A percentile compares a stretch with the other conserved stretches of the same genome.
These are phyloP conservation scores for Malassezia vespertilionis DNA, from an alignment of 1,284 basidiomycete genomes.

Conservation along the genomic window DNA sequence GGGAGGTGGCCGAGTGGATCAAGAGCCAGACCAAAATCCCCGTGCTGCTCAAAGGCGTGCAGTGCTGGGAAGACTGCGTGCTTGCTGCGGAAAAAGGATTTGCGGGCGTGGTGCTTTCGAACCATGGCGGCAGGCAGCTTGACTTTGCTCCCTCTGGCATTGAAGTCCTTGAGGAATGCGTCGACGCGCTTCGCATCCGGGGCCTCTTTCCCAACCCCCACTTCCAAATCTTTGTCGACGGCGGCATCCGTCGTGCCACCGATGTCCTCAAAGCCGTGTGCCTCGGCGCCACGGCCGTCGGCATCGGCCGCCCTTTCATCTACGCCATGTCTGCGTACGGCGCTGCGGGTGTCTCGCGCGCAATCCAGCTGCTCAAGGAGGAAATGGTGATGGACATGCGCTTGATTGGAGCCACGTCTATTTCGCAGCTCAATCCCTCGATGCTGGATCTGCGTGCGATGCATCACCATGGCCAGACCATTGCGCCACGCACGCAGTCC, in stretches of 20 bases:
- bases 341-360: slow-evolving; percentile 65
- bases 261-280: slow-evolving; percentile 76
- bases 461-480: slow-evolving; percentile 42
- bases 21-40: slow-evolving; percentile 64
- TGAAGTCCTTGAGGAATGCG: slow-evolving; percentile 48
- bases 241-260: slow-evolving; percentile 65
- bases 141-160: slow-evolving; percentile 40
- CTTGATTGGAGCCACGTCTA: slow-evolving; percentile 61
- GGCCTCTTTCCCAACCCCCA: slow-evolving; percentile 52
- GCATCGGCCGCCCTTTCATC: slow-evolving; percentile 77
- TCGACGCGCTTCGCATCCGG: slow-evolving; percentile 59
- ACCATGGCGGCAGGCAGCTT: slow-evolving; percentile 51
- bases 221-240: slow-evolving; percentile 73
- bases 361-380: slow-evolving; percentile 60
- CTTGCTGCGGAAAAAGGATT: slow-evolving; percentile 54
- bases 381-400: slow-evolving; percentile 73
- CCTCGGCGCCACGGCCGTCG: slow-evolving; percentile 77
- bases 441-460: slow-evolving; percentile 60
- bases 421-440: slow-evolving; percentile 64
- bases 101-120: slow-evolving; percentile 47
- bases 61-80: slow-evolving; percentile 59
- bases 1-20: slow-evolving; percentile 62
- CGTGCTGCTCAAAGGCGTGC: slow-evolving; percentile 67
- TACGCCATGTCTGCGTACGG: slow-evolving; percentile 85
- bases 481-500: slow-evolving; percentile 22